Conservation (phyloP, 805 yeast genomes). For the Starmerella vitae region DNA sequence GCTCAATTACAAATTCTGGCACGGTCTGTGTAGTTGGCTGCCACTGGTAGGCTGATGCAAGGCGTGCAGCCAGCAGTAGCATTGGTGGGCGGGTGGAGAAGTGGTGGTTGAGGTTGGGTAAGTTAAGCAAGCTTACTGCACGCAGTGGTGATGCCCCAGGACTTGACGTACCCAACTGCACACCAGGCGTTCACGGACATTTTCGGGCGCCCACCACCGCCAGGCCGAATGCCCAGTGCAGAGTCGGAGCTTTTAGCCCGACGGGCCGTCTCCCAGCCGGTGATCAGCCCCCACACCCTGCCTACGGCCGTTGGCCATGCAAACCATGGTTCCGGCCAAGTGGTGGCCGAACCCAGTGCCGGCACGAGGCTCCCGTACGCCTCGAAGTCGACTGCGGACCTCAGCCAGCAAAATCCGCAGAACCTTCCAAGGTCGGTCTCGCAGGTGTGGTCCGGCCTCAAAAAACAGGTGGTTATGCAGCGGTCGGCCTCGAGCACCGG, state of each 20-base stretch:
- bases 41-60: too few species aligned
- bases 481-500: constrained; percentile 18
- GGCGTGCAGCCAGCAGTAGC: too few species aligned
- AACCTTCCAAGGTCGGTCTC: constrained; percentile 14
- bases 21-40: constrained; percentile 7
- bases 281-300: constrained; percentile 3
- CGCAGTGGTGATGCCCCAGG: too few species aligned
- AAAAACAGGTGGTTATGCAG: constrained; percentile 18
- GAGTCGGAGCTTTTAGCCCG: background rate
- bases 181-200: constrained; percentile 27
- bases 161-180: too few species aligned
- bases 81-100: too few species aligned
- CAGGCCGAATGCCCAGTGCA: constrained; percentile 20
- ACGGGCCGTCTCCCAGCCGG: background rate
- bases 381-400: constrained; percentile 3
- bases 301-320: background rate
- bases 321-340: background rate
- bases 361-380: background rate
- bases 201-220: constrained; percentile 27
- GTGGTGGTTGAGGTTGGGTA: too few species aligned
- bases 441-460: constrained; percentile 19
- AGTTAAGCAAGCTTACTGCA: too few species aligned
- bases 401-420: background rate
- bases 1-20: constrained; percentile 24
- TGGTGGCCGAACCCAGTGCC: background rate